Evolutionary conservation across 352 stramenopile genomes (phyloP).

Genomic region (Phytophthora gonapodyides): DNA sequence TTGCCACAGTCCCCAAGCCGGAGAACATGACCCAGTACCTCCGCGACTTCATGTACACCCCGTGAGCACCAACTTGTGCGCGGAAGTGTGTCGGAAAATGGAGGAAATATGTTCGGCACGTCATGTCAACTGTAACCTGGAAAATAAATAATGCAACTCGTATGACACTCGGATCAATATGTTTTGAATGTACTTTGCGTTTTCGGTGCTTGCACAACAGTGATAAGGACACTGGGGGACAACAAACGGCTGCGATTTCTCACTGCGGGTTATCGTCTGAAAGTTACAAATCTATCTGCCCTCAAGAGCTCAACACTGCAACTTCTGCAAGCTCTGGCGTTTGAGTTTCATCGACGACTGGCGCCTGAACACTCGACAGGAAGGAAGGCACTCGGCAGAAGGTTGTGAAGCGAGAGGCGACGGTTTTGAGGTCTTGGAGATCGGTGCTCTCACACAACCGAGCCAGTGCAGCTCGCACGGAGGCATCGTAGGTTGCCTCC

Average conservation of each 20-base stretch:
- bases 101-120: neutral
- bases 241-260: neutral
- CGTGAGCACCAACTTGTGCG: slow-evolving; percentile 35
- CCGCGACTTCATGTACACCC: slow-evolving; percentile 72
- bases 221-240: neutral
- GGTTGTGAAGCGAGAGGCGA: slow-evolving; percentile 36
- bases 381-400: slow-evolving; percentile 36
- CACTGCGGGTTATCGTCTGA: neutral
- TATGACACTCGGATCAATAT: neutral
- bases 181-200: slow-evolving; percentile 14
- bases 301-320: neutral
- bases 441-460: slow-evolving; percentile 27
- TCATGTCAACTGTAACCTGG: slow-evolving; percentile 10
- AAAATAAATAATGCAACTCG: no score
- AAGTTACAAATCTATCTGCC: neutral
- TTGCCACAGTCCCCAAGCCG: slow-evolving; percentile 56
- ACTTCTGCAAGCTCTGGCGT: neutral
- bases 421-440: slow-evolving; percentile 38
- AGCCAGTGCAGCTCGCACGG: slow-evolving; percentile 28
- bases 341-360: neutral
- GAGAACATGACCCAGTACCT: slow-evolving; percentile 59
- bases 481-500: slow-evolving; percentile 24
- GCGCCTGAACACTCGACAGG: slow-evolving; percentile 2
- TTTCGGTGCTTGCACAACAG: neutral
- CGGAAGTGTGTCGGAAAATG: neutral